Conservation (phyloP, 306 rosid species). For the Glycyrrhiza uralensis region DNA sequence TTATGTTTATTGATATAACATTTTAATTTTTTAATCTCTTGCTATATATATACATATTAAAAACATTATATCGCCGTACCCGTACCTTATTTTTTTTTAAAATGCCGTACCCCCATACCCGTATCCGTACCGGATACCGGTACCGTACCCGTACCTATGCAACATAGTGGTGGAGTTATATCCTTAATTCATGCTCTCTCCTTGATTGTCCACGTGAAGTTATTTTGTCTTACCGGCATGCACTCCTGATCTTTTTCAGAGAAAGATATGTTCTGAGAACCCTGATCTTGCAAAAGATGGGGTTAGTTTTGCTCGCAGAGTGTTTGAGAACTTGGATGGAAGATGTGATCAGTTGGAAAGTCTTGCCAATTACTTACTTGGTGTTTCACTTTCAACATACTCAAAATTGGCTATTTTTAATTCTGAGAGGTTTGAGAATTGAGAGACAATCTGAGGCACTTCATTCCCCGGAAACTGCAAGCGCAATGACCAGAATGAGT, state of each 20-base stretch:
- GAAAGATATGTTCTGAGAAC: constrained; percentile 74
- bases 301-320: constrained; percentile 49
- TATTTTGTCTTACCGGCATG: constrained; percentile 67
- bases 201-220: constrained; percentile 72
- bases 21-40: no score
- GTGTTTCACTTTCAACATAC: constrained; percentile 69
- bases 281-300: constrained; percentile 61
- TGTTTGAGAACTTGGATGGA: constrained; percentile 49
- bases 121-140: no score
- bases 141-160: no score
- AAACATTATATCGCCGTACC: no score
- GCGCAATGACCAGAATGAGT: constrained; percentile 52
- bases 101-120: no score
- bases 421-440: constrained; percentile 59
- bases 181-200: no score
- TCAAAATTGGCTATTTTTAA: constrained; percentile 57
- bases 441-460: constrained; percentile 69
- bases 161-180: no score
- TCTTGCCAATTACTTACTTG: constrained; percentile 65
- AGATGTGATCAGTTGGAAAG: constrained; percentile 62
- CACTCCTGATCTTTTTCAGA: constrained; percentile 73
- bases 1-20: no score
- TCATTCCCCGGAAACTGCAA: constrained; percentile 58
- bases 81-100: no score
- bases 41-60: no score